Base-by-base conservation (phyloP, 768 basidiomycete species). In the Mycena venus region DNA sequence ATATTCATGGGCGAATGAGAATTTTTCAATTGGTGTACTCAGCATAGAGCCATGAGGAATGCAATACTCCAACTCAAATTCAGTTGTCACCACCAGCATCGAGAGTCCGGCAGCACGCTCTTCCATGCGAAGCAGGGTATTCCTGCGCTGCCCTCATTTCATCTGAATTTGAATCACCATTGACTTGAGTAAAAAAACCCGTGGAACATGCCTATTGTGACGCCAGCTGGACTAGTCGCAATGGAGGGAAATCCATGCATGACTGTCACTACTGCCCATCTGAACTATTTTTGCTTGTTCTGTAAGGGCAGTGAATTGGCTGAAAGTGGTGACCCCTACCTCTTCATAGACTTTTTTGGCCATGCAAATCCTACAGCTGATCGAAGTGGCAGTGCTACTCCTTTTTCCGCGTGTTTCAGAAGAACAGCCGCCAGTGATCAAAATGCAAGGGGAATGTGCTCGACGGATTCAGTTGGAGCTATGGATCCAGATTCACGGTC, bases 261-360 rank as follows among this genome's bases (percentile, higher is more conserved):
- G 17, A 15, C 79, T 79, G 56, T 74, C 15, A 23, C 21, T 31
- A 12, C 63, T 56, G 15, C 85, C 86, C n/a, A 73, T 77, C 62
- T 80, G 68, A 36, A 86, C 71, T 27, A 88, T 68, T 29, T 78
- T 79, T 7, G 68, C 76, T 64, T 80, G 73, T 32, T 77, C 77
- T 15, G 86, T 87, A 56, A 77, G 75, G 7, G 34, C 64, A 25
- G 83, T 32, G 59, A 87, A 86, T 34, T 82, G 79, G 19, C 73
- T 79, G 72, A 87, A 85, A 21, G 78, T 78, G 1, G 70, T 25
- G 19, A 82, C 84, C 1, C 85, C 83, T 14, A 83, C 84, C 3
- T 71, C 63, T 53, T 72, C 31, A 53, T 87, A 87, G 12, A 81
- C 68, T 25, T 55, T 61, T 34, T 77, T 2, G 25, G 65, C 51